Percentiles rank a stretch among this genome's conserved stretches.
phyloP scores from a whole-genome alignment of 2,329 filamentous ascomycete genomes.

The Aspergillus fumigatiaffinis region DNA sequence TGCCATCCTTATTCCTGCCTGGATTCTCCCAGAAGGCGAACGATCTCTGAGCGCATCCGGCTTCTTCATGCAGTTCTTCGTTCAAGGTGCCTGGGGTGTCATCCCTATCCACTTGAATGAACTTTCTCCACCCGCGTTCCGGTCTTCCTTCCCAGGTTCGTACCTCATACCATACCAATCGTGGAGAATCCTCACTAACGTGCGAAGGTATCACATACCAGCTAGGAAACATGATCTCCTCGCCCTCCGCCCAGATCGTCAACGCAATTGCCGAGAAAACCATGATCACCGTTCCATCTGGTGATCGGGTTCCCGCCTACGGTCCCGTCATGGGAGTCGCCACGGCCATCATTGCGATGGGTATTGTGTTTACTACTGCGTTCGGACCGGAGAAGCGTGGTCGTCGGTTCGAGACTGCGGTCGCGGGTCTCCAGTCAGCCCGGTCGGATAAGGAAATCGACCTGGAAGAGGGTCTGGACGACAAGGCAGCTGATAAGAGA shows the following conservation, averaged over 20 bases:
- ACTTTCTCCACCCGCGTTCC: constrained; percentile 66
- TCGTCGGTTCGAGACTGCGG: constrained; percentile 61
- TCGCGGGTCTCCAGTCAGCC: constrained; percentile 36
- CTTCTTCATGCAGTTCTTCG: constrained; percentile 58
- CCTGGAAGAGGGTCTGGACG: constrained; percentile 15
- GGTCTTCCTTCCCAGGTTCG: constrained; percentile 61
- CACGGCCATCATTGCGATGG: constrained; percentile 69
- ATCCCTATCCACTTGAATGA: constrained; percentile 75
- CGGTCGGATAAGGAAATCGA: constrained; percentile 14
- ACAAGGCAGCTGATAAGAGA: constrained; percentile 20
- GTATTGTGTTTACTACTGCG: constrained; percentile 64
- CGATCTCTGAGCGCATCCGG: constrained; percentile 26
- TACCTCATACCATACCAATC: not conserved
- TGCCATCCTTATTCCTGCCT: constrained; percentile 66
- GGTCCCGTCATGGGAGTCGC: constrained; percentile 72
- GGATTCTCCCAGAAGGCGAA: constrained; percentile 54
- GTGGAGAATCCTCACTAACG: constrained; percentile 1
- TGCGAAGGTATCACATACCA: constrained; percentile 59
- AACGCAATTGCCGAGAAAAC: constrained; percentile 66
- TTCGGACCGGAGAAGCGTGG: constrained; percentile 73
- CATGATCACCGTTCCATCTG: constrained; percentile 52
- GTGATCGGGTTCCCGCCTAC: constrained; percentile 63
- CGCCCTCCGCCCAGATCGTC: constrained; percentile 70
- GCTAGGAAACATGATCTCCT: constrained; percentile 61
- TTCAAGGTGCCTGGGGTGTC: constrained; percentile 67